These are phyloP conservation scores for Paecilomyces sp. DNA, from an alignment of 2,329 filamentous ascomycete genomes.

Conservation along the genomic window DNA sequence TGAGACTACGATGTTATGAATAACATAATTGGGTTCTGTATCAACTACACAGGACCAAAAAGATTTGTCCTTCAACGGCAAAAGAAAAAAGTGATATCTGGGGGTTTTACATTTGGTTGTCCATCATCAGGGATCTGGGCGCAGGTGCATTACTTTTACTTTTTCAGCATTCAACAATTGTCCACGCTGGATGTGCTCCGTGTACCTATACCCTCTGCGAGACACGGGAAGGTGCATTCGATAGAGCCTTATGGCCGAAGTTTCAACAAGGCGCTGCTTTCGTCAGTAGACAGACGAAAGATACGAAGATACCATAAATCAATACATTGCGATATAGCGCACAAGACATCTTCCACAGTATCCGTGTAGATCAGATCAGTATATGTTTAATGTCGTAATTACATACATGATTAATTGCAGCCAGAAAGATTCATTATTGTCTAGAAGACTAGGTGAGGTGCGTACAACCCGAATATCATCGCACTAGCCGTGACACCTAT, in stretches of 20 bases:
- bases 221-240: not conserved
- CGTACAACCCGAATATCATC: not conserved
- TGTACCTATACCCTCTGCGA: not conserved
- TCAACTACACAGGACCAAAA: constrained; percentile 37
- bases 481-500: not conserved
- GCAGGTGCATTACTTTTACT: not conserved
- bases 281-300: not conserved
- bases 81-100: constrained; percentile 29
- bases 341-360: not conserved
- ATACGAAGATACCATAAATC: not conserved
- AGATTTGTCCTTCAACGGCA: constrained; percentile 59
- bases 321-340: not conserved
- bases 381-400: not conserved
- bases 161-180: constrained; percentile 55
- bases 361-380: not conserved
- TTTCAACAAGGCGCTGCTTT: not conserved
- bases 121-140: not conserved
- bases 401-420: too few relatives aligned
- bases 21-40: constrained; percentile 33
- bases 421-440: too few relatives aligned
- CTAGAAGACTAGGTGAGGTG: not conserved
- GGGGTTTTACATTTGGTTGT: constrained; percentile 19
- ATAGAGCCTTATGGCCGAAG: not conserved
- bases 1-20: constrained; percentile 56
- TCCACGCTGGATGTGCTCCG: constrained; percentile 93